Evolutionary conservation across 192 early-diverging fungal species (phyloP).

Genomic region (Umbelopsis sp.): DNA sequence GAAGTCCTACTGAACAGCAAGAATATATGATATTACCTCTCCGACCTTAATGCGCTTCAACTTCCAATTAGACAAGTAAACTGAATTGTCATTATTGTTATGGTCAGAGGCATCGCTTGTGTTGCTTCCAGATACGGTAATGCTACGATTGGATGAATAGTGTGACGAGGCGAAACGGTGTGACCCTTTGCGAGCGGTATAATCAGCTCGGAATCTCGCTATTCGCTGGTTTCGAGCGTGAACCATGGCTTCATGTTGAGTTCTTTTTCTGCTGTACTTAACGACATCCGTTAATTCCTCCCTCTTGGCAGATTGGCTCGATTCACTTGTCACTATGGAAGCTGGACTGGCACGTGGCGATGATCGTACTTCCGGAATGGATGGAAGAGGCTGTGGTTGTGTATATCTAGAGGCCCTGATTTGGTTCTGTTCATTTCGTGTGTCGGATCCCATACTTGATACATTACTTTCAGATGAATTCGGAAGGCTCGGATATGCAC

Average conservation of each 20-base stretch:
- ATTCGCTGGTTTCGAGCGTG: conserved; percentile 8
- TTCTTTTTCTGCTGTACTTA: not conserved
- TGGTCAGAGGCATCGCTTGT: conserved; percentile 5
- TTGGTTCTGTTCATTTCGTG: not conserved
- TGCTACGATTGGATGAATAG: not conserved
- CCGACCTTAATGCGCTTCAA: conserved; percentile 5
- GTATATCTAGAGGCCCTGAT: not conserved
- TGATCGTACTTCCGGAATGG: not conserved
- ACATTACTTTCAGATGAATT: not conserved
- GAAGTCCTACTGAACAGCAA: too few species aligned
- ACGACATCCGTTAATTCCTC: not conserved
- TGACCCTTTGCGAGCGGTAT: not conserved
- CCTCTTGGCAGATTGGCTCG: not conserved
- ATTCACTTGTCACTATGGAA: not conserved
- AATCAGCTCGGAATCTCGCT: conserved; percentile 7
- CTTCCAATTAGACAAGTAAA: conserved; percentile 2
- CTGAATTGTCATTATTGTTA: conserved; percentile 4
- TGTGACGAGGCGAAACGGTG: not conserved
- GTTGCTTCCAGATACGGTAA: conserved; percentile 9
- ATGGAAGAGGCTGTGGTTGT: not conserved
- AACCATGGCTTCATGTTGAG: not conserved
- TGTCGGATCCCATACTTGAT: not conserved
- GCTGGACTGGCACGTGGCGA: not conserved
- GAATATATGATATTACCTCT: not conserved
- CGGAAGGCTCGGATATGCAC: not conserved